Percentiles rank a stretch among this genome's conserved stretches.
phyloP scores from a whole-genome alignment of 1,284 basidiomycete genomes.

The Heterobasidion parviporum region DNA sequence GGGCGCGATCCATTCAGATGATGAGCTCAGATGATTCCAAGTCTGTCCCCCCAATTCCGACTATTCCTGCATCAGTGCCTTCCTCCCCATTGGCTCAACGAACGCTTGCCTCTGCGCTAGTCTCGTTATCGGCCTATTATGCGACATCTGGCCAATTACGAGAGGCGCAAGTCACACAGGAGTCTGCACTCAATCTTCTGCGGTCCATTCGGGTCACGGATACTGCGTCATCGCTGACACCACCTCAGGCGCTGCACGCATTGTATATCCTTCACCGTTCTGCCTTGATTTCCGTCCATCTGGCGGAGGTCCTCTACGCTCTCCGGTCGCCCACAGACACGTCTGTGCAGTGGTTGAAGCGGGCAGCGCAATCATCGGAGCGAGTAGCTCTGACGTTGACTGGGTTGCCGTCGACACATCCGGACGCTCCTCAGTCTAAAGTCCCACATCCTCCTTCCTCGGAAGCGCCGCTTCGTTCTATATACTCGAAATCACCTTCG shows the following conservation, averaged over 20 bases:
- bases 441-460: slow-evolving; percentile 36
- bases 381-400: slow-evolving; percentile 51
- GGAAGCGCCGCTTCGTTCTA: slow-evolving; percentile 32
- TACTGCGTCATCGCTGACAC: slow-evolving; percentile 32
- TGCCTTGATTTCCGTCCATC: slow-evolving; percentile 66
- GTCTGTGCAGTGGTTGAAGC: slow-evolving; percentile 49
- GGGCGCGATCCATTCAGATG: slow-evolving; percentile 48
- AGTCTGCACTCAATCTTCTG: slow-evolving; percentile 60
- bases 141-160: slow-evolving; percentile 58
- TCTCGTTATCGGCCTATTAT: slow-evolving; percentile 66
- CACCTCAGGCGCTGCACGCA: slow-evolving; percentile 56
- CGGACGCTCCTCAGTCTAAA: slow-evolving; percentile 28
- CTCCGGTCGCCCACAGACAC: slow-evolving; percentile 31
- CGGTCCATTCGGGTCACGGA: slow-evolving; percentile 50
- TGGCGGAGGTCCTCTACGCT: slow-evolving; percentile 68
- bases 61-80: slow-evolving; percentile 36
- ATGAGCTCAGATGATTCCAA: slow-evolving; percentile 18
- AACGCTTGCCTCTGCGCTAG: slow-evolving; percentile 54
- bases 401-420: slow-evolving; percentile 28
- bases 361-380: slow-evolving; percentile 61
- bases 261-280: slow-evolving; percentile 67
- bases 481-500: slow-evolving; percentile 35
- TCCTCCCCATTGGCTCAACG: slow-evolving; percentile 62
- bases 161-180: slow-evolving; percentile 62
- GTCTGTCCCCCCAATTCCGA: slow-evolving; percentile 12